These are phyloP conservation scores for Solanum hybrid DNA, from an alignment of 305 asterid genomes.

Conservation along the genomic window DNA sequence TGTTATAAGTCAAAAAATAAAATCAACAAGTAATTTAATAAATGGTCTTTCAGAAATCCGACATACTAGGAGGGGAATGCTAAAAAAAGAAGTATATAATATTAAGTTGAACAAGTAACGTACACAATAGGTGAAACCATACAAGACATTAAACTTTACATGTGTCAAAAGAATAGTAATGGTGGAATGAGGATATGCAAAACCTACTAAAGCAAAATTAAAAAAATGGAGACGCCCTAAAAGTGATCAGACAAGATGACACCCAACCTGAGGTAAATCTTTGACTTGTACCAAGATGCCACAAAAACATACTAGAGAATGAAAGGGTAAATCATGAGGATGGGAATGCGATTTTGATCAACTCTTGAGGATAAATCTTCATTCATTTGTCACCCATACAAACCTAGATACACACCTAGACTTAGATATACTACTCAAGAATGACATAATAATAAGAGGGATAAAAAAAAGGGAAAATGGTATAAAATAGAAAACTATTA, in stretches of 20 bases:
- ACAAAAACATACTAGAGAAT: background rate
- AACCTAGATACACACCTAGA: background rate
- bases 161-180: background rate
- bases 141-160: background rate
- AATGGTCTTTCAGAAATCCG: background rate
- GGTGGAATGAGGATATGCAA: background rate
- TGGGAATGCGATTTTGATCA: background rate
- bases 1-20: background rate
- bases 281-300: background rate
- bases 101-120: background rate
- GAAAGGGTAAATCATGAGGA: background rate
- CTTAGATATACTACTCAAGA: background rate
- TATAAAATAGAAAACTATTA: too few species aligned
- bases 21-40: background rate
- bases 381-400: background rate
- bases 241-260: background rate
- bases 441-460: background rate
- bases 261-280: background rate
- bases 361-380: background rate
- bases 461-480: background rate
- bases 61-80: background rate
- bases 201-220: background rate
- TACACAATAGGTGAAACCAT: background rate
- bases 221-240: background rate
- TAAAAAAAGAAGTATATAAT: background rate